phyloP scores from a whole-genome alignment of 2,329 filamentous ascomycete genomes.

The Penicillium vulpinum region DNA sequence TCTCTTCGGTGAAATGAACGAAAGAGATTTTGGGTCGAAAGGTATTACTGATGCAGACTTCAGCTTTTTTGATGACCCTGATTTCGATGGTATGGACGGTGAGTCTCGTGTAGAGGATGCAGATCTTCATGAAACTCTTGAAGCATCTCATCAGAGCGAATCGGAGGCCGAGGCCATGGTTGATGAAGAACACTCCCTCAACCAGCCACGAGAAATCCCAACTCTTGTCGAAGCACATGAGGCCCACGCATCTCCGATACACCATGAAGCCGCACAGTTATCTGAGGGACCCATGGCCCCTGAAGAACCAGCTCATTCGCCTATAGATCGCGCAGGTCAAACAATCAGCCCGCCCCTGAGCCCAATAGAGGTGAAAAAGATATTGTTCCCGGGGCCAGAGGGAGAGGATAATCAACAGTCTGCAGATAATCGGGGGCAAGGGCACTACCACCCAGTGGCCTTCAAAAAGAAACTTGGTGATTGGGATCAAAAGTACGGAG shows the following conservation, averaged over 20 bases:
- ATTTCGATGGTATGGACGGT: constrained; percentile 30
- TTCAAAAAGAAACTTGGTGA: constrained; percentile 52
- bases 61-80: constrained; percentile 63
- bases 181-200: constrained; percentile 3
- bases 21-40: constrained; percentile 54
- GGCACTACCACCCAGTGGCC: constrained; percentile 53
- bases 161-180: constrained; percentile 12
- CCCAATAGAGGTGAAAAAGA: constrained; percentile 45
- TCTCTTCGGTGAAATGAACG: constrained; percentile 59
- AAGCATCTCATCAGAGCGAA: constrained; percentile 13
- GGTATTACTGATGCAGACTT: constrained; percentile 64
- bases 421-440: constrained; percentile 30
- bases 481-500: constrained; percentile 56
- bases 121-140: constrained; percentile 15
- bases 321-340: constrained; percentile 24
- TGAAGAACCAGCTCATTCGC: constrained; percentile 10
- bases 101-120: constrained; percentile 13
- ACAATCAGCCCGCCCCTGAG: constrained; percentile 44
- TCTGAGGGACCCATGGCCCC: constrained; percentile 6
- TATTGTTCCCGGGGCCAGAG: constrained; percentile 41
- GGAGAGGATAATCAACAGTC: constrained; percentile 2
- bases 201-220: neutral
- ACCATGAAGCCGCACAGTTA: neutral
- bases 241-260: neutral
- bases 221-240: neutral